phyloP scores from a whole-genome alignment of 768 basidiomycete genomes.

The Dioszegia hungarica region DNA sequence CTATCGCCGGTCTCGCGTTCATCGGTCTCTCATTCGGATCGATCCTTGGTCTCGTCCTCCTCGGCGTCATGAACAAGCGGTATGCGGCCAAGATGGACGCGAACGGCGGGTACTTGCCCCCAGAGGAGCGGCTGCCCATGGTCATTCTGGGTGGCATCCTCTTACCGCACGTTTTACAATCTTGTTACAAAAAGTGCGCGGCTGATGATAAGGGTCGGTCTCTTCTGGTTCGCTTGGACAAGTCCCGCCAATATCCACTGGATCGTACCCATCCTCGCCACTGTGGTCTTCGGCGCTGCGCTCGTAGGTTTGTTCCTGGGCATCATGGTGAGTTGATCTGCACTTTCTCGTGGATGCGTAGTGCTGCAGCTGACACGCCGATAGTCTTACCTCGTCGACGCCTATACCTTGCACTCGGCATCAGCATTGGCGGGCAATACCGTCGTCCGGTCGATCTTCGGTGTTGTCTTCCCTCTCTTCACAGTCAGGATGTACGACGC shows the following conservation, averaged over 20 bases:
- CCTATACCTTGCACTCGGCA: constrained; percentile 60
- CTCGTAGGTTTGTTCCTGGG: constrained; percentile 61
- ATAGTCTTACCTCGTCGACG: constrained; percentile 63
- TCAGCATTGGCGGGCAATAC: constrained; percentile 66
- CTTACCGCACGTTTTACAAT: constrained; percentile 31
- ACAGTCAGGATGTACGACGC: constrained; percentile 43
- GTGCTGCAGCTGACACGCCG: constrained; percentile 33
- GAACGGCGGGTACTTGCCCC: constrained; percentile 40
- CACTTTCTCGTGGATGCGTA: background rate
- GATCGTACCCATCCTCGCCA: constrained; percentile 62
- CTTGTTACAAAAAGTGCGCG: too few species aligned
- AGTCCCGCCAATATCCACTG: constrained; percentile 54
- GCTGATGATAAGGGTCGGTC: constrained; percentile 12
- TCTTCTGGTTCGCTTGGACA: constrained; percentile 37
- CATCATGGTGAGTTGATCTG: constrained; percentile 43
- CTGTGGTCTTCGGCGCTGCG: constrained; percentile 61
- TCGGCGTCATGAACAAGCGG: constrained; percentile 37
- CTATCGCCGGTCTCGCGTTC: constrained; percentile 48
- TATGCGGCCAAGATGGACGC: constrained; percentile 36
- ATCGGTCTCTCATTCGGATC: constrained; percentile 41
- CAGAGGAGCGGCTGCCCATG: constrained; percentile 48
- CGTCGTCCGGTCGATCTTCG: constrained; percentile 61
- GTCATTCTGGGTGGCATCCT: constrained; percentile 42
- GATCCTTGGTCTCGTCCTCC: constrained; percentile 23
- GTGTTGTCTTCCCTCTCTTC: constrained; percentile 51